A percentile compares a stretch with the other conserved stretches of the same genome.
Evolutionary conservation across 208 protist genomes (phyloP).

Genomic region (Acanthamoeba castellanii): DNA sequence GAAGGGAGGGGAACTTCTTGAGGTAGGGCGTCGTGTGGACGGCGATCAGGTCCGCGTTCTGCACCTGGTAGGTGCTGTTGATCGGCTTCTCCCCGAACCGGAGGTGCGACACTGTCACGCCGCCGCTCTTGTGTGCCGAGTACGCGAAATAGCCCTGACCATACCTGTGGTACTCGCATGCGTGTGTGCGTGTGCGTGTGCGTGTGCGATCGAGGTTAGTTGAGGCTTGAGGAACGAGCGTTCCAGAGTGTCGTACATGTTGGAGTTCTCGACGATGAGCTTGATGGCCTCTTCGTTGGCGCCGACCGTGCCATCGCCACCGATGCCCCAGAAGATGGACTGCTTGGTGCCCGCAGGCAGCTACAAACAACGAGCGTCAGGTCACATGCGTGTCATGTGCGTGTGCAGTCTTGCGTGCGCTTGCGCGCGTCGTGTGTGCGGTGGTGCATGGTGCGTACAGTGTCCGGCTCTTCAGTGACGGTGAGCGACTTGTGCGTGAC

Average conservation of each 20-base stretch:
- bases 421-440: too few relatives aligned
- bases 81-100: constrained; percentile 89
- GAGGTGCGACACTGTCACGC: constrained; percentile 89
- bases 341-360: constrained; percentile 81
- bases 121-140: constrained; percentile 89
- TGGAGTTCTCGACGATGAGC: constrained; percentile 83
- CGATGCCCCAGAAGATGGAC: constrained; percentile 89
- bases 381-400: too few relatives aligned
- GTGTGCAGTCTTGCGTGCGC: too few relatives aligned
- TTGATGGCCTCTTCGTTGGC: constrained; percentile 92
- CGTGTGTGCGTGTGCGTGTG: too few relatives aligned
- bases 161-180: too few relatives aligned
- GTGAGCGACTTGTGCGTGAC: constrained; percentile 86
- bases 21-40: constrained; percentile 87
- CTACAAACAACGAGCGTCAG: neutral
- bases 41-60: constrained; percentile 89
- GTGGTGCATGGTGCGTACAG: constrained; percentile 72
- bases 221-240: too few relatives aligned
- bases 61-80: constrained; percentile 86
- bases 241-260: constrained; percentile 1
- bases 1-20: constrained; percentile 82
- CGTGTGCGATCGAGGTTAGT: too few relatives aligned
- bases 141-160: constrained; percentile 91
- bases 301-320: constrained; percentile 91
- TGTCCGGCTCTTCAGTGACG: constrained; percentile 70